Evolutionary conservation across 352 stramenopile genomes (phyloP), one percentile per base, ranked within the genome.

Genomic region (Phytophthora megakarya): DNA sequence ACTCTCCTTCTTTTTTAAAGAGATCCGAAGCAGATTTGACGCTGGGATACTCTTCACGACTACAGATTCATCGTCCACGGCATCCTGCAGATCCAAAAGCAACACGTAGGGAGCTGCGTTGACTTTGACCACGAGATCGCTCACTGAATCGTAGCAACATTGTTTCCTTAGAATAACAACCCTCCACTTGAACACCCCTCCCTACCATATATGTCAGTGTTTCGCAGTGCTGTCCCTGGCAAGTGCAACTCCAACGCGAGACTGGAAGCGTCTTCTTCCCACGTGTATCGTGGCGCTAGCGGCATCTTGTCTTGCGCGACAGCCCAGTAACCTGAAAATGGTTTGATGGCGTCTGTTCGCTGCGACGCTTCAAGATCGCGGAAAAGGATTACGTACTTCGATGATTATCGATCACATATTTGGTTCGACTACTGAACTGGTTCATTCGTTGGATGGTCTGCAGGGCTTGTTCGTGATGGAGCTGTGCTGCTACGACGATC

Each of bases 381-480:
- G 40, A 60, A 66, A 59, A 28, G 26, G 38, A 46, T 35, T 43
- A 26, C 44, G 56, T 35, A 28, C 12, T 8, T 42, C 18, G 7
- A 53, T 53, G 45, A 42, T 53, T 53, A 53, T 28, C 26, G n/a
- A n/a, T n/a, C n/a, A n/a, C n/a, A n/a, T n/a, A n/a, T n/a, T n/a
- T n/a, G n/a, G n/a, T n/a, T n/a, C n/a, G n/a, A n/a, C n/a, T n/a
- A n/a, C n/a, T n/a, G n/a, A n/a, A n/a, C n/a, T n/a, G n/a, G n/a
- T n/a, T n/a, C n/a, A n/a, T n/a, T n/a, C n/a, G n/a, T n/a, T n/a
- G n/a, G n/a, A n/a, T n/a, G n/a, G n/a, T n/a, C n/a, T 2, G 90
- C 98, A 0, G 94, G 84, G 0, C 99, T 99, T 65, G 81, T 99
- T 13, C 77, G 79, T 9, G 88, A 99, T 66, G 96, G 95, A 35